Evolutionary conservation across 1,139 yeast genomes (phyloP).

Genomic region (Geotrichum aggregatum): DNA sequence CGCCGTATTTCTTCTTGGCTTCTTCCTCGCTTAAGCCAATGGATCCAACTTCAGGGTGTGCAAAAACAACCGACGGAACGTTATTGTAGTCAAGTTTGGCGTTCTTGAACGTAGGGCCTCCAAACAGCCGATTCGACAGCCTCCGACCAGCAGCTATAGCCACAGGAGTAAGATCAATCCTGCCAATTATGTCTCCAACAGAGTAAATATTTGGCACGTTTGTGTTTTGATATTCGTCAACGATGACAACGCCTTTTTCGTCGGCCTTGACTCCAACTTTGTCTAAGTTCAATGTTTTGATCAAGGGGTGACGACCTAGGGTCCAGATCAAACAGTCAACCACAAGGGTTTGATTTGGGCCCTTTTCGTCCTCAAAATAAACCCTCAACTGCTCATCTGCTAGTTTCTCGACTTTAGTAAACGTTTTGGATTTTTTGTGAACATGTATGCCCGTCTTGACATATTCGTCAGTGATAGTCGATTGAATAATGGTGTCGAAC

Average conservation of each 20-base stretch:
- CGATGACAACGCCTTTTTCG: not conserved
- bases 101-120: conserved; percentile 60
- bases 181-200: conserved; percentile 87
- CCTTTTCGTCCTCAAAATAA: not conserved
- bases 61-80: conserved; percentile 86
- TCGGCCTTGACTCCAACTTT: conserved; percentile 53
- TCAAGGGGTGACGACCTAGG: conserved; percentile 75
- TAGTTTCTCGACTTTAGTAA: conserved; percentile 56
- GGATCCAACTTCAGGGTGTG: conserved; percentile 96
- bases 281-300: conserved; percentile 66
- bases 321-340: conserved; percentile 91
- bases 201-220: conserved; percentile 68
- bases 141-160: conserved; percentile 98
- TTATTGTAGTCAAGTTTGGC: conserved; percentile 77
- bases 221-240: conserved; percentile 82
- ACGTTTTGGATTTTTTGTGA: conserved; percentile 58
- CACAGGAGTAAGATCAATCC: conserved; percentile 88
- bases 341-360: conserved; percentile 12
- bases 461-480: conserved; percentile 73
- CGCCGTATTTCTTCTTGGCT: conserved; percentile 74
- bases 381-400: conserved; percentile 54
- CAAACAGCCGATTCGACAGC: conserved; percentile 84
- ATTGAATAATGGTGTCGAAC: conserved; percentile 78
- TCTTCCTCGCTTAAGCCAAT: conserved; percentile 78
- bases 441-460: conserved; percentile 73